These are phyloP conservation scores for Didymella pomorum DNA, from an alignment of 2,329 filamentous ascomycete species.

Conservation along the genomic window DNA sequence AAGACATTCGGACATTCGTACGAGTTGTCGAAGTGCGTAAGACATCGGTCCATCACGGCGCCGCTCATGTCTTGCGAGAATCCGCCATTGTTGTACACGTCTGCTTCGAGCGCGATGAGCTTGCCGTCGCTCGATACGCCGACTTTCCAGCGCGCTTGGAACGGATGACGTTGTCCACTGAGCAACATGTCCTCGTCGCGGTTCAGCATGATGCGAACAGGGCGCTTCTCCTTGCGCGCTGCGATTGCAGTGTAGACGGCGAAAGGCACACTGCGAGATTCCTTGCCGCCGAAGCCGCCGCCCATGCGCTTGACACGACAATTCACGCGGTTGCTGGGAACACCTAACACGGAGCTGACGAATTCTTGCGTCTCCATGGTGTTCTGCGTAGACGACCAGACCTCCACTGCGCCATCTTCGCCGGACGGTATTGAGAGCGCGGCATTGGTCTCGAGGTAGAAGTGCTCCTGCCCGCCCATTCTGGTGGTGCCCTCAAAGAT, in stretches of 20 bases:
- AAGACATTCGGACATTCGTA: constrained; percentile 87
- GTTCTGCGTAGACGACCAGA: constrained; percentile 63
- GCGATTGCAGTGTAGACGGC: constrained; percentile 83
- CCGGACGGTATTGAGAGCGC: constrained; percentile 83
- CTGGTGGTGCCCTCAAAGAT: constrained; percentile 82
- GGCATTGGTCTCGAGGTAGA: constrained; percentile 93
- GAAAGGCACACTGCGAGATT: constrained; percentile 83
- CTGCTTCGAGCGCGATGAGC: constrained; percentile 86
- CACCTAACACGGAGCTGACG: constrained; percentile 80
- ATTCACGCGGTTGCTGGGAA: constrained; percentile 87
- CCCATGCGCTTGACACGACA: constrained; percentile 89
- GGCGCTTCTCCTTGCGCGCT: constrained; percentile 80
- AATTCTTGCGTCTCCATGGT: constrained; percentile 62
- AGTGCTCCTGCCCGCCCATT: constrained; percentile 96
- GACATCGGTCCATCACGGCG: constrained; percentile 82
- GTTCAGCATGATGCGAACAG: constrained; percentile 92
- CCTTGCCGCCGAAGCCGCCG: constrained; percentile 93
- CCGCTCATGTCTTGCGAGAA: constrained; percentile 73
- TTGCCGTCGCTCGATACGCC: constrained; percentile 91
- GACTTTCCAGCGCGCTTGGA: constrained; percentile 88
- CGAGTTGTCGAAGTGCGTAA: constrained; percentile 87
- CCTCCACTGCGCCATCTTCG: constrained; percentile 92
- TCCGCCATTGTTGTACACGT: constrained; percentile 90
- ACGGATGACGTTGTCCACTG: constrained; percentile 90
- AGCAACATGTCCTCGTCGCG: constrained; percentile 94